phyloP scores from a whole-genome alignment of 805 yeast species.

The Ogataea henricii region DNA sequence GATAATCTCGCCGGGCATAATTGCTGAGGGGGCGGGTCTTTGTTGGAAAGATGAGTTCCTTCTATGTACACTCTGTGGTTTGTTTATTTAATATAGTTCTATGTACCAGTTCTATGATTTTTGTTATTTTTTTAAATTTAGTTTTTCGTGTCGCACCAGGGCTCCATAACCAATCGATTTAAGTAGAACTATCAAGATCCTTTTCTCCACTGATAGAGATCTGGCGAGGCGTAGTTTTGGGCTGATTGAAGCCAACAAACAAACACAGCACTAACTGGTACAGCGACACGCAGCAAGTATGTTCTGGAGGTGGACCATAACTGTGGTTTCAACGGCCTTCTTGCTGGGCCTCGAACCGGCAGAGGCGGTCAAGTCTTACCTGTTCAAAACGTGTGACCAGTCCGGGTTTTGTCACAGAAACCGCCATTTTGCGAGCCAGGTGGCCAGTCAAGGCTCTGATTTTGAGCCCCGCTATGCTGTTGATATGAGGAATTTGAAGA shows the following conservation, averaged over 20 bases:
- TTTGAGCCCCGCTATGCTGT: slow-evolving; percentile 44
- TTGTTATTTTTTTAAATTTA: not conserved
- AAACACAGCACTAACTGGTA: too few relatives aligned
- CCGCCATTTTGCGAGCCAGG: slow-evolving; percentile 58
- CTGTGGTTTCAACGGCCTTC: slow-evolving; percentile 7
- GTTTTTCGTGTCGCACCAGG: slow-evolving; percentile 3
- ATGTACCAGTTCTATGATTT: not conserved
- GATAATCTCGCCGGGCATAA: slow-evolving; percentile 61
- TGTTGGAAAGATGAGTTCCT: not conserved
- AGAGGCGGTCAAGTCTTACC: slow-evolving; percentile 57
- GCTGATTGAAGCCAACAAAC: too few relatives aligned
- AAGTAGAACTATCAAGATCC: not conserved
- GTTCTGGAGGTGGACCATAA: slow-evolving; percentile 9
- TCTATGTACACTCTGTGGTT: not conserved
- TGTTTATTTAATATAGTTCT: too few relatives aligned
- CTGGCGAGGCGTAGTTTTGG: too few relatives aligned
- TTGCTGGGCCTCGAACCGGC: slow-evolving; percentile 12
- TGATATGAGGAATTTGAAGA: slow-evolving; percentile 37
- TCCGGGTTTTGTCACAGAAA: slow-evolving; percentile 86
- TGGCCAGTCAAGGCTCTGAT: slow-evolving; percentile 25
- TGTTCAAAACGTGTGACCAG: slow-evolving; percentile 76
- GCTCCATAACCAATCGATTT: slow-evolving; percentile 9
- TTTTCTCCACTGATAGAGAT: too few relatives aligned
- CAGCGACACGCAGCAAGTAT: not conserved
- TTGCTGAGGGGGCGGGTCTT: too few relatives aligned